phyloP scores from a whole-genome alignment of 208 protist genomes.

The Acanthamoeba royreba region DNA sequence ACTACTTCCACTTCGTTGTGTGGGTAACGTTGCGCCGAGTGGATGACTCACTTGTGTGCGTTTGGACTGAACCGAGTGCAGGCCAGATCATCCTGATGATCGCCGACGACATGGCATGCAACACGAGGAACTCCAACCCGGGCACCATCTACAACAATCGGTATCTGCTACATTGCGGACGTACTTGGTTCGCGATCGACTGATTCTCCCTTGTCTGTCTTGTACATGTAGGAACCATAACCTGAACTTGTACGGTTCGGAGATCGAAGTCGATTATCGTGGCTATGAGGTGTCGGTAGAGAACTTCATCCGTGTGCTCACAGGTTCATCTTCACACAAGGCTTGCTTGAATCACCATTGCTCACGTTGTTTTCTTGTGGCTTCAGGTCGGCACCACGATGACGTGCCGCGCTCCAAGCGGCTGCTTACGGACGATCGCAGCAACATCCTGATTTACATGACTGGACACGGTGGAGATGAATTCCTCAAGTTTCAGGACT shows the following conservation, averaged over 20 bases:
- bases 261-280: slow-evolving; percentile 95
- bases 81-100: slow-evolving; percentile 92
- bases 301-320: slow-evolving; percentile 92
- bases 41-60: background rate
- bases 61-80: background rate
- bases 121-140: slow-evolving; percentile 93
- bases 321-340: slow-evolving; percentile 64
- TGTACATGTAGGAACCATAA: background rate
- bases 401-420: slow-evolving; percentile 89
- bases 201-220: background rate
- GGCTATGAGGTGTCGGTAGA: slow-evolving; percentile 95
- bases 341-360: background rate
- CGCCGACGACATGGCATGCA: slow-evolving; percentile 97
- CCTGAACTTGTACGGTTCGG: slow-evolving; percentile 80
- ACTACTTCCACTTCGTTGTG: background rate
- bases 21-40: background rate
- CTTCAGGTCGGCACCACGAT: slow-evolving; percentile 84
- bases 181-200: background rate
- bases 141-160: slow-evolving; percentile 21
- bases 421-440: slow-evolving; percentile 89
- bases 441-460: slow-evolving; percentile 96
- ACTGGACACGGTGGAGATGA: slow-evolving; percentile 94
- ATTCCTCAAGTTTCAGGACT: slow-evolving; percentile 89
- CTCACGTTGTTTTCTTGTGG: background rate
- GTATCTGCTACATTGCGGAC: background rate